phyloP scores from a whole-genome alignment of 805 yeast species.

The Candida jianshihensis region DNA sequence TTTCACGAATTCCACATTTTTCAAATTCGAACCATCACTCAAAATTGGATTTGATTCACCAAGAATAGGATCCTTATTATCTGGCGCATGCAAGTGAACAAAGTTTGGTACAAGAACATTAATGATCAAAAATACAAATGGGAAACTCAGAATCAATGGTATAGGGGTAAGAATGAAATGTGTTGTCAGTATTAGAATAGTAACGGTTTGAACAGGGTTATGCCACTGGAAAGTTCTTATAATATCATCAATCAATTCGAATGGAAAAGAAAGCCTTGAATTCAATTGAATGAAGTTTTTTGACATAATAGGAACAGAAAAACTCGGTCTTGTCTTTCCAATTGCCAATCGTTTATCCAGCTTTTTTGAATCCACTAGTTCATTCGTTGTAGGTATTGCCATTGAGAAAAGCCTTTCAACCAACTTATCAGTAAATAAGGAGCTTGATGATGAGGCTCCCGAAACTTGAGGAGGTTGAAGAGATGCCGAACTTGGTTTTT shows the following conservation, averaged over 20 bases:
- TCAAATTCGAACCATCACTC: slow-evolving; percentile 44
- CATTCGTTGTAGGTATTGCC: slow-evolving; percentile 62
- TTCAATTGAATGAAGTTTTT: slow-evolving; percentile 57
- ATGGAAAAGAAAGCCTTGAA: slow-evolving; percentile 55
- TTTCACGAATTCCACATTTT: slow-evolving; percentile 44
- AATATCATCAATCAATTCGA: slow-evolving; percentile 51
- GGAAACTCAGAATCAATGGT: slow-evolving; percentile 41
- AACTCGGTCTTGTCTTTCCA: slow-evolving; percentile 58
- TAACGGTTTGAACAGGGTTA: slow-evolving; percentile 54
- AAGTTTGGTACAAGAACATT: slow-evolving; percentile 66
- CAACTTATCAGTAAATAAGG: slow-evolving; percentile 51
- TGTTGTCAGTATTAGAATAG: slow-evolving; percentile 43
- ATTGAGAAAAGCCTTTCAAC: slow-evolving; percentile 65
- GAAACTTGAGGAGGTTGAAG: background rate
- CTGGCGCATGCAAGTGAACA: slow-evolving; percentile 56
- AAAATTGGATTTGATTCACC: slow-evolving; percentile 36
- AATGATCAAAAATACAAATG: slow-evolving; percentile 45
- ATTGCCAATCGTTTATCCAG: slow-evolving; percentile 49
- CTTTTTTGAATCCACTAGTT: slow-evolving; percentile 31
- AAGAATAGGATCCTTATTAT: slow-evolving; percentile 24
- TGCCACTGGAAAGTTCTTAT: slow-evolving; percentile 57
- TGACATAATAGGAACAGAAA: slow-evolving; percentile 66
- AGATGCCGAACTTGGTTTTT: no score
- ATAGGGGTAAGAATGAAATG: slow-evolving; percentile 56
- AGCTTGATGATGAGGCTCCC: background rate